phyloP scores from a whole-genome alignment of 2,329 filamentous ascomycete species.

The Drechslera avenae region DNA sequence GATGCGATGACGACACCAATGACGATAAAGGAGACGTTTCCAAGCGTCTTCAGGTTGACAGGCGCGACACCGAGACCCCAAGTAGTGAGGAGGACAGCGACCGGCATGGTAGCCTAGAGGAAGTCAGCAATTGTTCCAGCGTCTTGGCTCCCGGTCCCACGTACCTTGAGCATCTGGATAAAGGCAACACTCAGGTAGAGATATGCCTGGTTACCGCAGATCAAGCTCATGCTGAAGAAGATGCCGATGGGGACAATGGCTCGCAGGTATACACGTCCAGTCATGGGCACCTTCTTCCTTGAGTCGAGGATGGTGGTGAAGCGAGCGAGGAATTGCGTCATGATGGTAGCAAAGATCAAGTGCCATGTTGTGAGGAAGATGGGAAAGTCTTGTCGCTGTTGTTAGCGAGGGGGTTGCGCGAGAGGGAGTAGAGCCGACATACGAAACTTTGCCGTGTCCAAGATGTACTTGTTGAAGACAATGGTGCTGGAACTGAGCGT shows the following conservation, averaged over 20 bases:
- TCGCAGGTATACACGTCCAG: slow-evolving; percentile 85
- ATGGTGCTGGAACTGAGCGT: slow-evolving; percentile 91
- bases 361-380: slow-evolving; percentile 91
- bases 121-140: slow-evolving; percentile 11
- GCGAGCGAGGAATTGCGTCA: slow-evolving; percentile 91
- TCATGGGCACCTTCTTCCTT: slow-evolving; percentile 97
- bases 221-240: slow-evolving; percentile 95
- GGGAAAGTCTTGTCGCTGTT: slow-evolving; percentile 34
- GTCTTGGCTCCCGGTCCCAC: slow-evolving; percentile 9
- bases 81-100: slow-evolving; percentile 86
- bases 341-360: slow-evolving; percentile 86
- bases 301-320: slow-evolving; percentile 90
- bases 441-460: slow-evolving; percentile 85
- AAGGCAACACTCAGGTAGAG: slow-evolving; percentile 94
- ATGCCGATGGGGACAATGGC: slow-evolving; percentile 93
- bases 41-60: slow-evolving; percentile 82
- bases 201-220: slow-evolving; percentile 95
- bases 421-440: slow-evolving; percentile 48
- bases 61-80: slow-evolving; percentile 86
- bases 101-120: slow-evolving; percentile 83
- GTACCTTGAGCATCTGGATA: slow-evolving; percentile 98
- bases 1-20: slow-evolving; percentile 94
- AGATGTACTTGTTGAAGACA: slow-evolving; percentile 98
- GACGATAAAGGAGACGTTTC: slow-evolving; percentile 94
- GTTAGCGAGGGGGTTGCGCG: slow-evolving; percentile 37